Evolutionary conservation across 2,329 filamentous ascomycete genomes (phyloP), one percentile per base, ranked within the genome.

Genomic region (Phaeoacremonium minimum): DNA sequence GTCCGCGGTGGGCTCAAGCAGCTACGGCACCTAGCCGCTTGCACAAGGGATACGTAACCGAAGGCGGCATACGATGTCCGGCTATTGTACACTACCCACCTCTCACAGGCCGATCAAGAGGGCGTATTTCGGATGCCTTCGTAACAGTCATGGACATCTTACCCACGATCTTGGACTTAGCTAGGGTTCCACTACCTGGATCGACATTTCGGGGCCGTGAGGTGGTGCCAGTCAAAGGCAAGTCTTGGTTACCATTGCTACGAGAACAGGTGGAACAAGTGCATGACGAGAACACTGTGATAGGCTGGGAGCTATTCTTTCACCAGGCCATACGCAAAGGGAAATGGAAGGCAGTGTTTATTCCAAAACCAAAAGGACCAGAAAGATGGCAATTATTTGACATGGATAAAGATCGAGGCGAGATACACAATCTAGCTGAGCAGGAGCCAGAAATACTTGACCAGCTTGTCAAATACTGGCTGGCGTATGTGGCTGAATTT

Each of bases 41-140:
- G 9, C 64, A 56, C 50, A 63, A 58, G 46, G 54, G 55, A 14
- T 67, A 57, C 43, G 61, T 64, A 2, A 66, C 64, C 4, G 65
- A 69, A 33, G 66, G 73, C 9, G 73, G 73, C 15, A 65, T 74
- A 16, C 63, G 71, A 5, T 71, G 75, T 2, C 73, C 72, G 0
- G 68, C 73, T 45, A 52, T 75, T 12, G 67, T 71, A 30, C 36
- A 46, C 11, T 44, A 40, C 16, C 43, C 43, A 4, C 37, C 42
- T 15, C 36, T 41, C 11, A 35, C 36, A n/a, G 16, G 30, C 2
- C 8, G 12, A 5, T 7, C 19, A 11, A 15, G 15, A 47, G 56
- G 9, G 42, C 45, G 1, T 69, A 73, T 43, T 64, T 67, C 7
- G 8, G 57, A 65, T 46, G 55, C 63, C 28, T 74, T 74, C 52